These are phyloP conservation scores for Passalora sequoiae DNA, from an alignment of 2,329 filamentous ascomycete species.

Conservation along the genomic window DNA sequence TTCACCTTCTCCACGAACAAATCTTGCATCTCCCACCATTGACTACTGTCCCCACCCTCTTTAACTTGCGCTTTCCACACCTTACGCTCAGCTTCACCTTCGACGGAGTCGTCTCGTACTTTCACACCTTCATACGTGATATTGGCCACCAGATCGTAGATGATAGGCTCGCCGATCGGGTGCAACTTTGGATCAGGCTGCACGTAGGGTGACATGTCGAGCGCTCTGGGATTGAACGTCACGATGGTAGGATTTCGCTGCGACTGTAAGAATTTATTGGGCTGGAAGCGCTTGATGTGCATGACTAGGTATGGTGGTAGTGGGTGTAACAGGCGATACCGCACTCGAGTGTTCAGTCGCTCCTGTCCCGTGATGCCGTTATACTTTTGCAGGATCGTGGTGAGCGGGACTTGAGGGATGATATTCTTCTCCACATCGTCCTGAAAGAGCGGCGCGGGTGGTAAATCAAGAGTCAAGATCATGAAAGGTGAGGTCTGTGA, in stretches of 20 bases:
- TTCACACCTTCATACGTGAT: slow-evolving; percentile 81
- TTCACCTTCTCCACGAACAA: slow-evolving; percentile 86
- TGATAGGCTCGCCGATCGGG: slow-evolving; percentile 72
- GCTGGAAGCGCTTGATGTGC: slow-evolving; percentile 94
- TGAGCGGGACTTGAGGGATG: slow-evolving; percentile 85
- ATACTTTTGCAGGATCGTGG: slow-evolving; percentile 82
- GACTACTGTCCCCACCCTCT: slow-evolving; percentile 60
- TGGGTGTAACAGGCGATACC: slow-evolving; percentile 84
- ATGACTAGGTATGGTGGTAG: slow-evolving; percentile 86
- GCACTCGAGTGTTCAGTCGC: slow-evolving; percentile 77
- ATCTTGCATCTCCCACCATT: slow-evolving; percentile 94
- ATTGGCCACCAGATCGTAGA: slow-evolving; percentile 94
- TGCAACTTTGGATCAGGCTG: slow-evolving; percentile 73
- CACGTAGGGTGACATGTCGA: slow-evolving; percentile 86
- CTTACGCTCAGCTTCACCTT: slow-evolving; percentile 85
- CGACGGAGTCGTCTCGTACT: slow-evolving; percentile 72
- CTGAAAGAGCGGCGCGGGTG: slow-evolving; percentile 88
- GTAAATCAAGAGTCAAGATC: slow-evolving; percentile 88
- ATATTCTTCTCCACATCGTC: slow-evolving; percentile 93
- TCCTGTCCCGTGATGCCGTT: slow-evolving; percentile 84
- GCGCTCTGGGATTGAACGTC: slow-evolving; percentile 78
- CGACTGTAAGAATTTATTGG: slow-evolving; percentile 94
- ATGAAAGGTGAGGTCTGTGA: slow-evolving; percentile 75
- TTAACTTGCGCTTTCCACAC: slow-evolving; percentile 94
- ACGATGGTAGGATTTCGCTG: slow-evolving; percentile 92